Percentiles rank a stretch among this genome's conserved stretches.
Conservation (phyloP, 257 asterid genomes). For the Agastache rugosa region DNA sequence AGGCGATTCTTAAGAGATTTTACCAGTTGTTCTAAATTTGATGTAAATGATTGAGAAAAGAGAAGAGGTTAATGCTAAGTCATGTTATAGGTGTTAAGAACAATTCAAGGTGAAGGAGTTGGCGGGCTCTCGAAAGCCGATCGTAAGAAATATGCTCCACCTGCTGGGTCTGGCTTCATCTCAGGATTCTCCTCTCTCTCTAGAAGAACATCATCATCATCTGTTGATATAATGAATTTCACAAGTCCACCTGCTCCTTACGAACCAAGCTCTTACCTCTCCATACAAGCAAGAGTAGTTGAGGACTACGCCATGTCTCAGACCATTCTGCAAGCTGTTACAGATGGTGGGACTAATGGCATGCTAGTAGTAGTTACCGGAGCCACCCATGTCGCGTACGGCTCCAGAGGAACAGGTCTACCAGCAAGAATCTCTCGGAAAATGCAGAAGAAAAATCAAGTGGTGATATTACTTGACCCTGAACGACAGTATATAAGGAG, state of each 20-base stretch:
- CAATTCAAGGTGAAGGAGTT: constrained; percentile 92
- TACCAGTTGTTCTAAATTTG: too few species aligned
- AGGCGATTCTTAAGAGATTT: too few species aligned
- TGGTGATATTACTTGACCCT: constrained; percentile 76
- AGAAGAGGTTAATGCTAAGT: too few species aligned
- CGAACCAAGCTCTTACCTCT: constrained; percentile 85
- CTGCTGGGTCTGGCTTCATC: constrained; percentile 98
- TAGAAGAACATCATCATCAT: constrained; percentile 50
- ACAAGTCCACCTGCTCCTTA: constrained; percentile 62
- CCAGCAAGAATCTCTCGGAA: constrained; percentile 88
- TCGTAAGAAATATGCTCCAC: constrained; percentile 79
- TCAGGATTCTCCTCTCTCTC: constrained; percentile 83
- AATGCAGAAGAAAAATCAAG: constrained; percentile 81
- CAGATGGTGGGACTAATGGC: constrained; percentile 66
- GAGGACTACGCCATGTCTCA: constrained; percentile 93
- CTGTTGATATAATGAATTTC: constrained; percentile 49
- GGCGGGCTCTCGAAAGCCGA: constrained; percentile 73
- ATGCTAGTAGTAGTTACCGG: constrained; percentile 95
- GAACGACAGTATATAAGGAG: constrained; percentile 84
- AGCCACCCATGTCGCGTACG: constrained; percentile 77
- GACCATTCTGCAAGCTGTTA: constrained; percentile 66
- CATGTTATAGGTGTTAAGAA: constrained; percentile 56
- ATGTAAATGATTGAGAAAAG: too few species aligned
- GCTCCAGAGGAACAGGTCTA: constrained; percentile 90
- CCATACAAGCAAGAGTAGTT: constrained; percentile 84